Evolutionary conservation across 352 stramenopile species (phyloP).

Genomic region (Phytophthora pini): DNA sequence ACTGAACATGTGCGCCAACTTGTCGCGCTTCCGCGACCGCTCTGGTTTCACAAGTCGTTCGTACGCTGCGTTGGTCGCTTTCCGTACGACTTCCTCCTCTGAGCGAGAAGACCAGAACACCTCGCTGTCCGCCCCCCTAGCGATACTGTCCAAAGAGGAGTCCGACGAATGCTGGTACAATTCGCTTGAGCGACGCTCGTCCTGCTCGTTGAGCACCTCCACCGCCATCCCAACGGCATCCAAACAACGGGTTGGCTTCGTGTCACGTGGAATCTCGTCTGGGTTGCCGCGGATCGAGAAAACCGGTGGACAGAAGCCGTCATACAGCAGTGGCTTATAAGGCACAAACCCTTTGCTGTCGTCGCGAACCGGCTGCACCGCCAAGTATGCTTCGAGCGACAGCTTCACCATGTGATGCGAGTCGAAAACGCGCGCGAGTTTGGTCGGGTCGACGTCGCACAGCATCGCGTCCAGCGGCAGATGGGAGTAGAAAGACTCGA

Average conservation of each 20-base stretch:
- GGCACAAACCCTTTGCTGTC: constrained; percentile 32
- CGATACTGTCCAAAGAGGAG: constrained; percentile 2
- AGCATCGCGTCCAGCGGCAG: constrained; percentile 82
- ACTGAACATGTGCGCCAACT: constrained; percentile 20
- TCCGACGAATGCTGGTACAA: not conserved
- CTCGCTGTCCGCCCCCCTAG: constrained; percentile 3
- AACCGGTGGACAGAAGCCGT: constrained; percentile 19
- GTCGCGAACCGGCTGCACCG: constrained; percentile 31
- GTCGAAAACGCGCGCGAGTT: constrained; percentile 49
- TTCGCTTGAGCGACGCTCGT: constrained; percentile 14
- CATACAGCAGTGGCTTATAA: constrained; percentile 42
- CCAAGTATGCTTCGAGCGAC: constrained; percentile 40
- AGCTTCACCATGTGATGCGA: constrained; percentile 37
- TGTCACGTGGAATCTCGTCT: constrained; percentile 15
- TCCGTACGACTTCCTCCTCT: constrained; percentile 25
- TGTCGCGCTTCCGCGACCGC: constrained; percentile 18
- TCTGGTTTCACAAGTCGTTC: constrained; percentile 30
- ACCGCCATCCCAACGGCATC: constrained; percentile 22
- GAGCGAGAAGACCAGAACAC: constrained; percentile 23
- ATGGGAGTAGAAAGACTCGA: constrained; percentile 74
- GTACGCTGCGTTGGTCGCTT: constrained; percentile 24
- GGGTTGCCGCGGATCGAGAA: constrained; percentile 32
- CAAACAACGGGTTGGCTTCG: constrained; percentile 19
- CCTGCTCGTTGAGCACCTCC: constrained; percentile 15
- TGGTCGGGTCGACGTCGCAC: constrained; percentile 52